These are phyloP conservation scores for Mycena citricolor DNA, from an alignment of 1,284 basidiomycete species.

Conservation along the genomic window DNA sequence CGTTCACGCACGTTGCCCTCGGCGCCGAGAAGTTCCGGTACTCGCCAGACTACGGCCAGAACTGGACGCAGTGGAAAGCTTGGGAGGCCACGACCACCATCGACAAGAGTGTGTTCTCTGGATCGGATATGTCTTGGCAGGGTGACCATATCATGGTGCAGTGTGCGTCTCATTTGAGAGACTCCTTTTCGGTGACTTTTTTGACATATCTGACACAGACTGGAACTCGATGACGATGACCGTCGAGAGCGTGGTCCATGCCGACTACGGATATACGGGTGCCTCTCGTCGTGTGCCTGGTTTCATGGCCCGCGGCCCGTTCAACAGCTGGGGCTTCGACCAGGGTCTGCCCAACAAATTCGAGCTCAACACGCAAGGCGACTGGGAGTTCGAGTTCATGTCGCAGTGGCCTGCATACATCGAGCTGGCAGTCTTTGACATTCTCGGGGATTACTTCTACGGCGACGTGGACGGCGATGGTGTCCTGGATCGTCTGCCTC, in stretches of 20 bases:
- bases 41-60: conserved; percentile 78
- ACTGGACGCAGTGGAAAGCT: conserved; percentile 74
- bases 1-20: conserved; percentile 74
- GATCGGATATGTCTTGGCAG: conserved; percentile 66
- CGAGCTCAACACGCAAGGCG: conserved; percentile 55
- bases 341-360: conserved; percentile 70
- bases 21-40: conserved; percentile 86
- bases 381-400: conserved; percentile 82
- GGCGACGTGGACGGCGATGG: conserved; percentile 86
- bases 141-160: conserved; percentile 85
- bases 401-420: conserved; percentile 82
- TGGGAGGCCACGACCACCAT: conserved; percentile 73
- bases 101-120: conserved; percentile 54
- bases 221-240: conserved; percentile 68
- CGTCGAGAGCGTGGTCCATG: conserved; percentile 67
- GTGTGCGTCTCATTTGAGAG: conserved; percentile 49
- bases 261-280: conserved; percentile 61
- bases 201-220: conserved; percentile 43
- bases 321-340: conserved; percentile 89
- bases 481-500: conserved; percentile 83
- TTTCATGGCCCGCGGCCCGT: conserved; percentile 79
- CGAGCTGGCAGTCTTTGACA: conserved; percentile 84
- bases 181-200: conserved; percentile 1
- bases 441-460: conserved; percentile 80
- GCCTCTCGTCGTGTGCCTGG: conserved; percentile 76